Evolutionary conservation across 352 stramenopile species (phyloP).

Genomic region (Phytophthora hibernalis): DNA sequence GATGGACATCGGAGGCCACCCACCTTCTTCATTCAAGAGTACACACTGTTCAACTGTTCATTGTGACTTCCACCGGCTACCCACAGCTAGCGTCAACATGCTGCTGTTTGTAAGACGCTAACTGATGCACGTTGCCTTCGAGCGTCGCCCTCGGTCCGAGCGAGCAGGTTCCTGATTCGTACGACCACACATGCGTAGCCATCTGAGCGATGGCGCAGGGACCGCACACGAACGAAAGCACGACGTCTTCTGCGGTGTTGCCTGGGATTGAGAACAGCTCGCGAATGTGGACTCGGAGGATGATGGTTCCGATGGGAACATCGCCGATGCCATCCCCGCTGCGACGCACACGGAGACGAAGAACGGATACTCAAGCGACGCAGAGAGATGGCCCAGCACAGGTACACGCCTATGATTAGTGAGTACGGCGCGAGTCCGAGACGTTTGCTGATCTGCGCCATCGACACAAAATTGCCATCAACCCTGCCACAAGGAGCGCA

Average conservation of each 20-base stretch:
- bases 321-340: neutral
- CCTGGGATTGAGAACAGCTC: constrained; percentile 51
- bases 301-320: constrained; percentile 11
- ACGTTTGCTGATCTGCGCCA: constrained; percentile 37
- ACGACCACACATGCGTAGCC: constrained; percentile 45
- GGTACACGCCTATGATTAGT: constrained; percentile 16
- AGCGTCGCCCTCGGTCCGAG: constrained; percentile 38
- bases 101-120: neutral
- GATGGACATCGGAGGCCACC: neutral
- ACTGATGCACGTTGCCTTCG: neutral
- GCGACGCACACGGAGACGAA: constrained; percentile 5
- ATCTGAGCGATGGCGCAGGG: constrained; percentile 57
- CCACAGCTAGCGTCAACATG: neutral
- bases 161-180: constrained; percentile 36
- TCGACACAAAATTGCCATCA: constrained; percentile 36
- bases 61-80: neutral
- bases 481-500: constrained; percentile 6
- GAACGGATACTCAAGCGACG: neutral
- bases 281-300: constrained; percentile 48
- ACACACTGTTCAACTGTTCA: constrained; percentile 13
- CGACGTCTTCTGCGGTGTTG: constrained; percentile 35
- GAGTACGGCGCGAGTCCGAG: constrained; percentile 35
- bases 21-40: constrained; percentile 1
- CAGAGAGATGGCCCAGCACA: constrained; percentile 13
- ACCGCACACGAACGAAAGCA: constrained; percentile 42